These are phyloP conservation scores for Wickerhamiella cacticola DNA, from an alignment of 805 yeast genomes.

Conservation along the genomic window DNA sequence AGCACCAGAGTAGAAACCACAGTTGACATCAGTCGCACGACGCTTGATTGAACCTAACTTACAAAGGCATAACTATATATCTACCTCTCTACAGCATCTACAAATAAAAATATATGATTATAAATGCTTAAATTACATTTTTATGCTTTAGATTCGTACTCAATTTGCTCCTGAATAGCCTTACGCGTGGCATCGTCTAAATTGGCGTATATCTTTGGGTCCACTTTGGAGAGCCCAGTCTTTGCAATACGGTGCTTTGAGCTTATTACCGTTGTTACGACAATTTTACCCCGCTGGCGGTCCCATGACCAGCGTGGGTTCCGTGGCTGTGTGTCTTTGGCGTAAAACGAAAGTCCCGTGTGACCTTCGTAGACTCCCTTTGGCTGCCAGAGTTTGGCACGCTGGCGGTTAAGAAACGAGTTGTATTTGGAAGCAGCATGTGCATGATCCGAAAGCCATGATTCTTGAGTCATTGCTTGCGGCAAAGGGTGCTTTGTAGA, in stretches of 20 bases:
- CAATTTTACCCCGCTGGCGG: conserved; percentile 14
- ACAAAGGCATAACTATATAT: no score
- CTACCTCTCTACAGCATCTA: neutral
- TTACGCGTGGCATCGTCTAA: conserved; percentile 38
- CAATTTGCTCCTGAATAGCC: conserved; percentile 37
- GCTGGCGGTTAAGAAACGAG: conserved; percentile 44
- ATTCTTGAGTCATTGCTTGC: conserved; percentile 19
- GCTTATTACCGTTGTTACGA: conserved; percentile 17
- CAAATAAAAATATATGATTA: neutral
- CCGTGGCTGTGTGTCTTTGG: conserved; percentile 63
- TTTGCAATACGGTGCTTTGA: conserved; percentile 38
- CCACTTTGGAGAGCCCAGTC: conserved; percentile 59
- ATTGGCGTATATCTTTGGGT: conserved; percentile 41
- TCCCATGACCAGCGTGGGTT: conserved; percentile 25
- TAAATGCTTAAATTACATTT: neutral
- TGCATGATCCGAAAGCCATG: conserved; percentile 81
- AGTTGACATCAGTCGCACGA: conserved; percentile 26
- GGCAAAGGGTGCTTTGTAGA: conserved; percentile 10
- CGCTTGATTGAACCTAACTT: conserved; percentile 4
- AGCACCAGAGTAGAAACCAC: conserved; percentile 30
- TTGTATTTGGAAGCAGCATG: conserved; percentile 65
- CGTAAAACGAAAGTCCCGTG: conserved; percentile 70
- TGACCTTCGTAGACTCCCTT: conserved; percentile 68
- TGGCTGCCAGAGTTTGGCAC: conserved; percentile 35
- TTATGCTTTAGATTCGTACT: neutral